These are phyloP conservation scores for Pelargonium myrrhifolium DNA, from an alignment of 441 rosid species.

Conservation along the genomic window DNA sequence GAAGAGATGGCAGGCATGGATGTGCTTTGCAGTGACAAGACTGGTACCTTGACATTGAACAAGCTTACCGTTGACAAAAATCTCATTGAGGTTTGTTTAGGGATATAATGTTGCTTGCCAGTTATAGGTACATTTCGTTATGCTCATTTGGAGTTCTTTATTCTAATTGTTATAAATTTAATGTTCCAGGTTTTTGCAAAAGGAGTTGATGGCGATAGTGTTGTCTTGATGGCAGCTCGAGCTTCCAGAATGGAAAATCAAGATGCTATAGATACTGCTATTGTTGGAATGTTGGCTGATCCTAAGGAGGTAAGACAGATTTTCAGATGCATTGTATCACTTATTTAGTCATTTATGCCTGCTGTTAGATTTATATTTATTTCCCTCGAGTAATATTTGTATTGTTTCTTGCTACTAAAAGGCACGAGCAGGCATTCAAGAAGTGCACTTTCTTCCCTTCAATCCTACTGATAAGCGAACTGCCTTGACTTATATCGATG, in stretches of 20 bases:
- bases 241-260: conserved; percentile 51
- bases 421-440: conserved; percentile 17
- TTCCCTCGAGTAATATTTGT: not conserved
- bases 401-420: not conserved
- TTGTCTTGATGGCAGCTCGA: conserved; percentile 65
- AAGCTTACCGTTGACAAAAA: conserved; percentile 66
- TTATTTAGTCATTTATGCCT: no score
- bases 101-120: no score
- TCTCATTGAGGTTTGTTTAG: conserved; percentile 52
- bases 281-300: conserved; percentile 39
- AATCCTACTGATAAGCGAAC: conserved; percentile 58
- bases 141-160: no score
- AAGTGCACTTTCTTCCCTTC: conserved; percentile 59
- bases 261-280: conserved; percentile 44
- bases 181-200: conserved; percentile 52
- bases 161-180: not conserved
- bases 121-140: no score
- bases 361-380: no score
- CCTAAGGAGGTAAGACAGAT: conserved; percentile 38
- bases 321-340: no score
- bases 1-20: conserved; percentile 99
- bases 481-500: conserved; percentile 39
- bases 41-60: conserved; percentile 84
- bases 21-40: conserved; percentile 93
- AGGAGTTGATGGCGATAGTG: conserved; percentile 56